phyloP scores from a whole-genome alignment of 768 basidiomycete species.

The Russula lepida region DNA sequence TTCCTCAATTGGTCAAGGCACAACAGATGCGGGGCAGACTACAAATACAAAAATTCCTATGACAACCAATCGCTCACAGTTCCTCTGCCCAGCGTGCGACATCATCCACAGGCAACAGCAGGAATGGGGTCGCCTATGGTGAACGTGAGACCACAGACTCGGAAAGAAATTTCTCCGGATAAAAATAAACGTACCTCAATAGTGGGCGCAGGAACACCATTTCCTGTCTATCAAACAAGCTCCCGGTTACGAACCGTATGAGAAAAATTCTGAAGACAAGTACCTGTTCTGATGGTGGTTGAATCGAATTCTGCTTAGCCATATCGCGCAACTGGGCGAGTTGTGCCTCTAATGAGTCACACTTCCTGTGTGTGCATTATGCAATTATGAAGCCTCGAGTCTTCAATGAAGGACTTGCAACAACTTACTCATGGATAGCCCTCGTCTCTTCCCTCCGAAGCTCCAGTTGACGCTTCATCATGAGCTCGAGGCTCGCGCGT shows the following conservation, averaged over 20 bases:
- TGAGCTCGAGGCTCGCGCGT: conserved; percentile 66
- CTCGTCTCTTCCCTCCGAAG: conserved; percentile 64
- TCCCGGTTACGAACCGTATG: background rate
- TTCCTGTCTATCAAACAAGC: background rate
- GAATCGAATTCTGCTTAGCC: conserved; percentile 2
- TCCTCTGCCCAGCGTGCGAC: conserved; percentile 55
- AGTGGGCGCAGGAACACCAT: background rate
- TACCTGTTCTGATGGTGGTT: conserved; percentile 17
- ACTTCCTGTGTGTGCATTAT: conserved; percentile 43
- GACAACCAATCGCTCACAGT: conserved; percentile 14
- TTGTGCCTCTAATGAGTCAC: conserved; percentile 57
- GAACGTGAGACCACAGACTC: background rate
- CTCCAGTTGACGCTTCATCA: conserved; percentile 77
- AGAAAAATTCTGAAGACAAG: background rate
- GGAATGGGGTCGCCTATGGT: background rate
- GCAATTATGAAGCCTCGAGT: background rate
- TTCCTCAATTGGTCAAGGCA: background rate
- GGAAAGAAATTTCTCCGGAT: background rate
- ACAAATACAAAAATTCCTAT: background rate
- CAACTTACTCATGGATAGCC: conserved; percentile 64
- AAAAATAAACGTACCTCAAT: background rate
- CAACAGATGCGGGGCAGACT: background rate
- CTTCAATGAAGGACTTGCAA: background rate
- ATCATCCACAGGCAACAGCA: conserved; percentile 31
- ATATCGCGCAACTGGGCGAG: conserved; percentile 44